Evolutionary conservation across 495 filamentous ascomycete genomes (phyloP), one percentile per base, ranked within the genome.

Genomic region (Aspergillus homomorphus): DNA sequence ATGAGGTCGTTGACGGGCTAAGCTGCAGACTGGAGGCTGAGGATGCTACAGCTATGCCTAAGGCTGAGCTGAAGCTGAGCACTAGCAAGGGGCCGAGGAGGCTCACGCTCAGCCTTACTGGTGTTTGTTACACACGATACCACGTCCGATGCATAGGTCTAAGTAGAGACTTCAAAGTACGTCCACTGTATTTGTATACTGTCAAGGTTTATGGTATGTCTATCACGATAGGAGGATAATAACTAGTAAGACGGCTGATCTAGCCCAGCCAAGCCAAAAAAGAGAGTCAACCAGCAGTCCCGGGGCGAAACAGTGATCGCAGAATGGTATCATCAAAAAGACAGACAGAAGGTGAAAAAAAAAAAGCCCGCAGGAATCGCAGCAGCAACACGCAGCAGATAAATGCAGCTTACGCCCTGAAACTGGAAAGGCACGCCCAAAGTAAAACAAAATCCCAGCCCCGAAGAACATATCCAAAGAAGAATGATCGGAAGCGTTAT

Each of bases 321-420:
- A 65, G 68, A 70, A 77, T 77, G 74, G 74, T 77, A 77, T 76
- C 73, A 76, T 69, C 33, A 45, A 61, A 61, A 50, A 62, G 53
- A 51, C 63, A 62, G 69, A 70, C 61, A 67, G 70, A 65, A 66
- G 30, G 24, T n/a, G n/a, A 42, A 57, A 64, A 62, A 38, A 30
- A 38, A 38, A 38, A 38, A 38, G 33, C 33, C 33, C 33, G 10
- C 33, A 38, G 33, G 12, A 38, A 38, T 38, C 33, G 33, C 33
- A 68, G 72, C 68, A 64, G 63, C 38, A 65, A 62, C 66, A 62
- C 67, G 54, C 60, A 65, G 60, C 26, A 62, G 61, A 60, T 24
- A 51, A 58, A 65, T 49, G 59, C 58, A 59, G 55, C 62, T 55
- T 54, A 67, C 58, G 59, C 62, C 59, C 19, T 48, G 28, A 56